These are phyloP conservation scores for Arachnopeziza araneosa DNA, from an alignment of 2,329 filamentous ascomycete species.

Conservation along the genomic window DNA sequence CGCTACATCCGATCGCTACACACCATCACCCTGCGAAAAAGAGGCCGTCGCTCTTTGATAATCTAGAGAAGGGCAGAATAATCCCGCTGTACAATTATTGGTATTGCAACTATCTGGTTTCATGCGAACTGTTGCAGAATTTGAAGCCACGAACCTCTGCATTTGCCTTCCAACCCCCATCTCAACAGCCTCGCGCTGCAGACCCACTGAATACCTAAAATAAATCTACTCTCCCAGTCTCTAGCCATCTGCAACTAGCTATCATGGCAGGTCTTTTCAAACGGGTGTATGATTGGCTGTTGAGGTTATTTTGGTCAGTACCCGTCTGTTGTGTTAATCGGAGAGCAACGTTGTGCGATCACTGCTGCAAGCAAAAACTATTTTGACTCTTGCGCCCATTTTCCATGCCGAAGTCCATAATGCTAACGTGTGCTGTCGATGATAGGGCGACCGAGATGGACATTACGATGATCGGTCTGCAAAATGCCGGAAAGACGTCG, in stretches of 20 bases:
- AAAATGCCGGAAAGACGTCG: constrained; percentile 97
- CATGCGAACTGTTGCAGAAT: constrained; percentile 4
- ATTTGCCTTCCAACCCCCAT: constrained; percentile 10
- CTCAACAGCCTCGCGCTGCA: constrained; percentile 23
- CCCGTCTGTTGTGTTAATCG: constrained; percentile 9
- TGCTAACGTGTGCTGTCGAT: background rate
- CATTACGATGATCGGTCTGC: constrained; percentile 96
- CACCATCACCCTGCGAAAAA: constrained; percentile 19
- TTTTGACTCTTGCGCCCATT: background rate
- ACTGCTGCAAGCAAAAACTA: constrained; percentile 3
- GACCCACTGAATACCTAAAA: background rate
- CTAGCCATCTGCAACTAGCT: constrained; percentile 14
- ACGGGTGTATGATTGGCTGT: constrained; percentile 94
- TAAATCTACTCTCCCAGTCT: background rate
- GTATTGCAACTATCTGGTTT: constrained; percentile 11
- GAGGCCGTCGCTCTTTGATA: background rate
- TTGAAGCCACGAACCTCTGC: constrained; percentile 4
- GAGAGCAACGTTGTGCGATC: constrained; percentile 9
- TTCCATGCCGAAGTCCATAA: background rate
- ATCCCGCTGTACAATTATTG: background rate
- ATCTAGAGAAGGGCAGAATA: background rate
- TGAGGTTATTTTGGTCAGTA: constrained; percentile 92
- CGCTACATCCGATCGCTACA: constrained; percentile 19
- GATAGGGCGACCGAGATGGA: constrained; percentile 97
- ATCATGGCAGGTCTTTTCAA: constrained; percentile 88